Conservation (phyloP, 495 filamentous ascomycete genomes). For the Evernia prunastri region DNA sequence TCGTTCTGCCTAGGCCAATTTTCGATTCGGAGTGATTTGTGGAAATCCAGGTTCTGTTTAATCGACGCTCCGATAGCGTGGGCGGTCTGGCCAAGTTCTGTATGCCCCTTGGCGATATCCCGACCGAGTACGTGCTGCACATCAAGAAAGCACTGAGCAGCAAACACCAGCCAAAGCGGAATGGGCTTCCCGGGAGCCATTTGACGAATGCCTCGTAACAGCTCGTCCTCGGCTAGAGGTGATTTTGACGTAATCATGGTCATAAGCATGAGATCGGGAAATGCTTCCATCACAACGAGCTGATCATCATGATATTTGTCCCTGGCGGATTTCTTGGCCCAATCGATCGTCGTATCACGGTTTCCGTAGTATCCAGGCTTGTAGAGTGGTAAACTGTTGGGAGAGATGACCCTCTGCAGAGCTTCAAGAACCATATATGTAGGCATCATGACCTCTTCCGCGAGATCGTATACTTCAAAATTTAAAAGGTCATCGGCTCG, state of each 20-base stretch:
- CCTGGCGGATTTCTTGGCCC: conserved; percentile 25
- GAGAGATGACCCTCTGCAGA: conserved; percentile 23
- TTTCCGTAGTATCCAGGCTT: conserved; percentile 30
- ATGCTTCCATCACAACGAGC: conserved; percentile 29
- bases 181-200: conserved; percentile 24
- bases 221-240: conserved; percentile 33
- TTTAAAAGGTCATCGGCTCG: conserved; percentile 25
- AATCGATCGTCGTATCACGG: conserved; percentile 31
- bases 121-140: conserved; percentile 32
- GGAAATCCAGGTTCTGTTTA: conserved; percentile 32
- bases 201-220: conserved; percentile 33
- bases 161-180: conserved; percentile 34
- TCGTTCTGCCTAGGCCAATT: conserved; percentile 34
- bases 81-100: conserved; percentile 21
- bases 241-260: conserved; percentile 5
- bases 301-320: conserved; percentile 33
- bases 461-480: conserved; percentile 32
- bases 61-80: conserved; percentile 27
- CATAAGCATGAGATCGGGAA: conserved; percentile 30
- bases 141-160: conserved; percentile 38
- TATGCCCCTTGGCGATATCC: conserved; percentile 16
- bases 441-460: conserved; percentile 24
- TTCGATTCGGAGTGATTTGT: conserved; percentile 30
- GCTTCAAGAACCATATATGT: conserved; percentile 26
- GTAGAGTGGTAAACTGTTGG: conserved; percentile 25